phyloP scores from a whole-genome alignment of 805 yeast genomes.

The Kodamaea laetipori region DNA sequence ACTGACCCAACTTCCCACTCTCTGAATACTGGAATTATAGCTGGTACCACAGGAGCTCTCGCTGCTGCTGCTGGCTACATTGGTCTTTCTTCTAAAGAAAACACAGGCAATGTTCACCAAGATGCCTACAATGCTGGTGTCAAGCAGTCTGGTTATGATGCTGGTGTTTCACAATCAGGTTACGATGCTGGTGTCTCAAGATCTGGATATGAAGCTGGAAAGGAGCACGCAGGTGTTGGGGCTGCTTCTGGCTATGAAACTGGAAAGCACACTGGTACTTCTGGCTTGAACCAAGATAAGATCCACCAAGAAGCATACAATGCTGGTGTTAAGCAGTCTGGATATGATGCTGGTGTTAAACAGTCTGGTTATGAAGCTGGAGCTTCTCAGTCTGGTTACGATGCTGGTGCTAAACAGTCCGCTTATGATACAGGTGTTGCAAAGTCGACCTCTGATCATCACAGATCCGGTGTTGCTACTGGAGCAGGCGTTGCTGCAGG shows the following conservation, averaged over 20 bases:
- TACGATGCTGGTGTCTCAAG: neutral
- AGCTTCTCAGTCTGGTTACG: neutral
- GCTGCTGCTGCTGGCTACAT: slow-evolving; percentile 13
- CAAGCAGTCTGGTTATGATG: slow-evolving; percentile 16
- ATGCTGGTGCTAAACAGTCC: neutral
- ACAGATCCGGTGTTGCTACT: neutral
- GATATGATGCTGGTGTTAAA: slow-evolving; percentile 17
- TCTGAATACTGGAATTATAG: neutral
- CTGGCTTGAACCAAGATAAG: slow-evolving; percentile 3
- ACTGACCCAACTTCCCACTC: neutral
- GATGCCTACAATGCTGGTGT: slow-evolving; percentile 4
- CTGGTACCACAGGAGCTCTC: slow-evolving; percentile 13
- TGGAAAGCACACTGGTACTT: slow-evolving; percentile 4
- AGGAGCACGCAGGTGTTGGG: too few relatives aligned
- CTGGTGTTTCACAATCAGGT: slow-evolving; percentile 7
- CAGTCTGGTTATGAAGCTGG: slow-evolving; percentile 2
- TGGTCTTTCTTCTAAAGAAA: slow-evolving; percentile 1
- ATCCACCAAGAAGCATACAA: slow-evolving; percentile 12
- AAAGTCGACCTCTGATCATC: neutral
- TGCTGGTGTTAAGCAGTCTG: slow-evolving; percentile 10
- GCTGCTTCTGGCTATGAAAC: too few relatives aligned
- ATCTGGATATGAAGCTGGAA: neutral
- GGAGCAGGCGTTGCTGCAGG: neutral
- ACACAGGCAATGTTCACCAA: neutral
- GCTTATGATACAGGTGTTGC: neutral